phyloP scores from a whole-genome alignment of 1,139 yeast genomes.

The Candida sanyaensis region DNA sequence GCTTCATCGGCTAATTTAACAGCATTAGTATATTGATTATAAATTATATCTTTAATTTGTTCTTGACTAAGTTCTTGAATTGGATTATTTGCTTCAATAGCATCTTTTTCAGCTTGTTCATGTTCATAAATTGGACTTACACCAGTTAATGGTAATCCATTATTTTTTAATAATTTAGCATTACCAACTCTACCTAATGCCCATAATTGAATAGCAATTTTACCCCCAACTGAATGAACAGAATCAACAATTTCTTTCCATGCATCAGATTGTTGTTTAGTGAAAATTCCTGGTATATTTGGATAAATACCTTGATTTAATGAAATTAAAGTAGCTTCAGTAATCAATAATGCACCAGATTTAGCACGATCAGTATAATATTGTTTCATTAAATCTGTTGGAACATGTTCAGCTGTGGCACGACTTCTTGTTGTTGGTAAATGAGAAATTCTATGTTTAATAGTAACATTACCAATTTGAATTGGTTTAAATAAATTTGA shows the following conservation, averaged over 20 bases:
- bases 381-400: slow-evolving; percentile 47
- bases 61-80: slow-evolving; percentile 42
- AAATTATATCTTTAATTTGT: slow-evolving; percentile 42
- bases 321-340: slow-evolving; percentile 36
- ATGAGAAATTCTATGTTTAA: slow-evolving; percentile 45
- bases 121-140: slow-evolving; percentile 26
- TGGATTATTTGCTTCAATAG: slow-evolving; percentile 31
- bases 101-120: slow-evolving; percentile 26
- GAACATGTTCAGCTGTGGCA: slow-evolving; percentile 44
- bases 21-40: slow-evolving; percentile 38
- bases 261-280: slow-evolving; percentile 43
- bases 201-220: slow-evolving; percentile 58
- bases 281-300: slow-evolving; percentile 58
- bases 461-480: slow-evolving; percentile 40
- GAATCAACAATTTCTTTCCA: slow-evolving; percentile 54
- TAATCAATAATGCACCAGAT: slow-evolving; percentile 52
- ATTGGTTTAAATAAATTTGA: slow-evolving; percentile 50
- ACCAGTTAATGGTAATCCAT: slow-evolving; percentile 26
- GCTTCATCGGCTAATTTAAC: slow-evolving; percentile 52
- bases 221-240: slow-evolving; percentile 16
- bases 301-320: slow-evolving; percentile 37
- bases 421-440: slow-evolving; percentile 61
- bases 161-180: slow-evolving; percentile 40
- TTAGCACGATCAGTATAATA: slow-evolving; percentile 58
- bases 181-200: slow-evolving; percentile 57